phyloP scores from a whole-genome alignment of 257 asterid species.

The Gentiana straminea region DNA sequence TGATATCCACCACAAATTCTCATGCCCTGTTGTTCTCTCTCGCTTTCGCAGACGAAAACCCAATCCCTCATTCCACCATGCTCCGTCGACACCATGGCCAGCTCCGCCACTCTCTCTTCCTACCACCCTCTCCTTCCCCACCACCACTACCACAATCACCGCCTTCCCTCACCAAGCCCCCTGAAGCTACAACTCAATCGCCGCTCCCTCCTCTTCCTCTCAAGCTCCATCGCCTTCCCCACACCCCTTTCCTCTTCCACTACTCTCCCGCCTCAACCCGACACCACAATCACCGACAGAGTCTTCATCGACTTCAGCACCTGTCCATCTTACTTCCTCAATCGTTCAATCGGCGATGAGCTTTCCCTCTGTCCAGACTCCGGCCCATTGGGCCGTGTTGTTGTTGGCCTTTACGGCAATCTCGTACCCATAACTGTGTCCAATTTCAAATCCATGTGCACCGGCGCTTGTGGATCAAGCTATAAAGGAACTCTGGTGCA shows the following conservation, averaged over 20 bases:
- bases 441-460: conserved; percentile 80
- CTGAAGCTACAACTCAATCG: conserved; percentile 24
- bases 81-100: conserved; percentile 41
- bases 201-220: conserved; percentile 56
- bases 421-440: conserved; percentile 70
- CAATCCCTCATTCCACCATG: conserved; percentile 33
- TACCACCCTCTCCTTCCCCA: conserved; percentile 15
- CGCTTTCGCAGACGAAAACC: neutral
- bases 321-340: conserved; percentile 73
- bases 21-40: conserved; percentile 8
- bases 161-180: conserved; percentile 13
- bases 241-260: conserved; percentile 24
- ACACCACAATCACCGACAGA: conserved; percentile 78
- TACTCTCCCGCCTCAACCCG: conserved; percentile 32
- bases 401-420: conserved; percentile 80
- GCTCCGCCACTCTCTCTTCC: conserved; percentile 31
- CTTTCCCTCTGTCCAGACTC: conserved; percentile 58
- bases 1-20: neutral
- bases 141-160: conserved; percentile 10
- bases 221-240: conserved; percentile 38
- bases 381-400: conserved; percentile 61
- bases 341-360: conserved; percentile 69
- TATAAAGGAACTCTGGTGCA: conserved; percentile 79
- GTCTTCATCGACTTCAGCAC: conserved; percentile 70
- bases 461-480: conserved; percentile 55